Conservation (phyloP, 805 yeast genomes). For the Limtongia smithiae region DNA sequence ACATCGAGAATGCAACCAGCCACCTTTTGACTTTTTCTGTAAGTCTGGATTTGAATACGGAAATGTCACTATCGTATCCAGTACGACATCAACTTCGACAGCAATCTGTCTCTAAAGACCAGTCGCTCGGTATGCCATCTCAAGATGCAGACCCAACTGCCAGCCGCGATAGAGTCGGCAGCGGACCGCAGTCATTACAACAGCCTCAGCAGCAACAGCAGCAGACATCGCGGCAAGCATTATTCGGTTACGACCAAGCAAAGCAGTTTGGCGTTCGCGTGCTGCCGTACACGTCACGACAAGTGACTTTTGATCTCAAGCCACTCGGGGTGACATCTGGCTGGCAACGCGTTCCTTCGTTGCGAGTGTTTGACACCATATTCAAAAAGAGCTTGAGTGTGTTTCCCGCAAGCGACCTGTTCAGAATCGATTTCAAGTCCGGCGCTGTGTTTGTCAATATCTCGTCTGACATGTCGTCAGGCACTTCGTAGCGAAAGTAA, state of each 20-base stretch:
- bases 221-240: slow-evolving; percentile 9
- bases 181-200: too few relatives aligned
- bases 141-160: slow-evolving; percentile 4
- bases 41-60: slow-evolving; percentile 42
- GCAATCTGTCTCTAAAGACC: slow-evolving; percentile 13
- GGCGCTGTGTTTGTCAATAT: slow-evolving; percentile 24
- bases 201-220: neutral
- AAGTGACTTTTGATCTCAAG: slow-evolving; percentile 32
- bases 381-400: slow-evolving; percentile 61
- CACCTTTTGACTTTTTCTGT: slow-evolving; percentile 62
- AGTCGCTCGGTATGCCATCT: neutral
- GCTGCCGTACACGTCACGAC: slow-evolving; percentile 56
- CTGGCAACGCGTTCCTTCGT: slow-evolving; percentile 49
- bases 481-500: neutral
- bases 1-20: slow-evolving; percentile 72
- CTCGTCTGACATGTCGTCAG: slow-evolving; percentile 2
- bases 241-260: slow-evolving; percentile 42
- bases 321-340: slow-evolving; percentile 34
- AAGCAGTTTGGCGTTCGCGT: slow-evolving; percentile 44
- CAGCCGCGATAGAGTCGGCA: too few relatives aligned
- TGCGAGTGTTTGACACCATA: slow-evolving; percentile 64
- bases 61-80: slow-evolving; percentile 22
- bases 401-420: slow-evolving; percentile 41
- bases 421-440: slow-evolving; percentile 27
- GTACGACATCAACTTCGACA: slow-evolving; percentile 25